A percentile compares a stretch with the other conserved stretches of the same genome.
Conservation (phyloP, 345 rosid genomes). For the Rhizophora apiculata region DNA sequence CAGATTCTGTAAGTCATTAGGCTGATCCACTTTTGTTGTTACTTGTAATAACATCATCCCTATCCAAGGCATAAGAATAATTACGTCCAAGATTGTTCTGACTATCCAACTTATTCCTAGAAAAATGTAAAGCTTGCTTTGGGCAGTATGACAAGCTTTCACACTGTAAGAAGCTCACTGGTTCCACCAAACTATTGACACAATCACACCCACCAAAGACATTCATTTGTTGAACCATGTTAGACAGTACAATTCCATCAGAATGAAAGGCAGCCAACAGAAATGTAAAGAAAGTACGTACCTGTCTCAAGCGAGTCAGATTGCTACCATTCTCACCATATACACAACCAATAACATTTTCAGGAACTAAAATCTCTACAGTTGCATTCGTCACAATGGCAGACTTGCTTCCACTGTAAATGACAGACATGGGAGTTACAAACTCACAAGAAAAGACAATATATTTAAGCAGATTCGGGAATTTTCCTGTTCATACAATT, state of each 20-base stretch:
- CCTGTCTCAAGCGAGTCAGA: conserved; percentile 76
- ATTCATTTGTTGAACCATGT: conserved; percentile 7
- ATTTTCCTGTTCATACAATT: background rate
- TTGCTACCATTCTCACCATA: conserved; percentile 82
- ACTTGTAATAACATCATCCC: background rate
- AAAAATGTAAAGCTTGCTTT: too few relatives aligned
- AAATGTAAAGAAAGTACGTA: conserved; percentile 14
- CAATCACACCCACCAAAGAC: background rate
- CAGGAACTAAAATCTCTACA: conserved; percentile 77
- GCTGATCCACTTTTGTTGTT: background rate
- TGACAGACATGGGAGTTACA: conserved; percentile 5
- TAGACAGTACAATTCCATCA: background rate
- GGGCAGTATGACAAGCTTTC: too few relatives aligned
- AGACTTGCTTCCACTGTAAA: conserved; percentile 69
- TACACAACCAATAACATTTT: conserved; percentile 63
- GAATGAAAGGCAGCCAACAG: background rate
- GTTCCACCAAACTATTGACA: too few relatives aligned
- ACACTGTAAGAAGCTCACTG: too few relatives aligned
- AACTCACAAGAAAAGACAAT: background rate
- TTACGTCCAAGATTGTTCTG: too few relatives aligned
- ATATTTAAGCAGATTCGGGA: too few relatives aligned
- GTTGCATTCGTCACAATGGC: conserved; percentile 85
- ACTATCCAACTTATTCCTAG: too few relatives aligned
- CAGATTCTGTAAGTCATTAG: background rate
- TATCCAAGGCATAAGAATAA: too few relatives aligned